Percentiles rank a stretch among this genome's conserved stretches.
Evolutionary conservation across 2,329 filamentous ascomycete genomes (phyloP).

Genomic region (Myotisia sp.): DNA sequence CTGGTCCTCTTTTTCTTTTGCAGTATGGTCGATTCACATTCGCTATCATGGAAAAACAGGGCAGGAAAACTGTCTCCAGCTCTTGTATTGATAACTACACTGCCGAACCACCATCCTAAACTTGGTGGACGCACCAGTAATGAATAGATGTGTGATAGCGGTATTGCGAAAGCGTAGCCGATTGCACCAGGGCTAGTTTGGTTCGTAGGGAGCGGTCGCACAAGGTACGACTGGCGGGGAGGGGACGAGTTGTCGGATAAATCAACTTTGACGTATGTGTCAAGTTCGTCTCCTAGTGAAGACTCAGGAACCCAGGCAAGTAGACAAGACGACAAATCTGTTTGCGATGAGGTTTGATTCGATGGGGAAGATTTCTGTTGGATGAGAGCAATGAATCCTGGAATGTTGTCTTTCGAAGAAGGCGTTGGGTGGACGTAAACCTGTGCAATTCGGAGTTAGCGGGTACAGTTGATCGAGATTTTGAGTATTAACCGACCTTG

Average conservation of each 20-base stretch:
- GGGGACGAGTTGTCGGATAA: conserved; percentile 68
- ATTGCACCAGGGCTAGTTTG: conserved; percentile 56
- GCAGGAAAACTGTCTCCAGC: conserved; percentile 88
- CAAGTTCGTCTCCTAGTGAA: conserved; percentile 68
- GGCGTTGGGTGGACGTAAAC: conserved; percentile 94
- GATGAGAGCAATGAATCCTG: conserved; percentile 81
- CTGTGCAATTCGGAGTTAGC: conserved; percentile 30
- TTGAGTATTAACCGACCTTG: conserved; percentile 48
- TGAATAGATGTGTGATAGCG: conserved; percentile 79
- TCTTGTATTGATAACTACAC: conserved; percentile 79
- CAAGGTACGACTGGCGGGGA: conserved; percentile 75
- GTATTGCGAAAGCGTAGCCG: conserved; percentile 85
- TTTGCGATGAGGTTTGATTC: conserved; percentile 10
- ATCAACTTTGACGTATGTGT: conserved; percentile 92
- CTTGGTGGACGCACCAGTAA: conserved; percentile 81
- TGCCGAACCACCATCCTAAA: conserved; percentile 96
- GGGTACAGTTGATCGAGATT: no score
- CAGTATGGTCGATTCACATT: conserved; percentile 88
- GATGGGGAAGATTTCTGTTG: conserved; percentile 57
- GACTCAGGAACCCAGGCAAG: conserved; percentile 90
- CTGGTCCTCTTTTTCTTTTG: conserved; percentile 76
- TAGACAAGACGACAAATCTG: conserved; percentile 56
- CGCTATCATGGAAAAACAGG: conserved; percentile 92
- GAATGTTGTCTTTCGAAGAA: conserved; percentile 87
- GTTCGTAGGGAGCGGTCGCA: conserved; percentile 77